Conservation (phyloP, 2,329 filamentous ascomycete genomes). For the Ascomycota sp. region DNA sequence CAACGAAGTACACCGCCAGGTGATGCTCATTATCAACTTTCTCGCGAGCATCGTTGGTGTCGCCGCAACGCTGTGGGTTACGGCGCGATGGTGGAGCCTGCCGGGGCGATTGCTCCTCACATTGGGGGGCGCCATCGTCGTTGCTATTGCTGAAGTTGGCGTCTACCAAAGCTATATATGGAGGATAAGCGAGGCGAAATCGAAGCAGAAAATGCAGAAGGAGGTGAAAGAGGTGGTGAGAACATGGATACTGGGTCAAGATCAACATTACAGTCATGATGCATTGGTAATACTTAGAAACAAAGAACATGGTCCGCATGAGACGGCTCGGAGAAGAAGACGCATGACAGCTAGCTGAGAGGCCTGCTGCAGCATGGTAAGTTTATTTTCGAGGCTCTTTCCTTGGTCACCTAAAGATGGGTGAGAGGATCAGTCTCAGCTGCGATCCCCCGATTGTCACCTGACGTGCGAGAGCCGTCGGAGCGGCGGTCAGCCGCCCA, state of each 20-base stretch:
- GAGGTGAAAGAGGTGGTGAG: constrained; percentile 51
- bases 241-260: constrained; percentile 44
- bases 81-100: constrained; percentile 54
- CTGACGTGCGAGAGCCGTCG: no score
- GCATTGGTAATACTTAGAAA: constrained; percentile 1
- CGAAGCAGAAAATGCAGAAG: constrained; percentile 34
- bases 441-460: no score
- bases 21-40: constrained; percentile 77
- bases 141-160: constrained; percentile 56
- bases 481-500: no score
- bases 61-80: constrained; percentile 59
- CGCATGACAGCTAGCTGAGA: no score
- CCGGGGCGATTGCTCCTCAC: constrained; percentile 50
- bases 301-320: background rate
- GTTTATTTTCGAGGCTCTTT: no score
- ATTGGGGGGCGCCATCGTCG: constrained; percentile 46
- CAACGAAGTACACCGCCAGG: constrained; percentile 57
- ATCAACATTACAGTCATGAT: constrained; percentile 6
- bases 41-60: constrained; percentile 69
- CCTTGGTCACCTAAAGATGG: no score
- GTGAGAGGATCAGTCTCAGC: no score
- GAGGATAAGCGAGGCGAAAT: constrained; percentile 47
- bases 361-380: no score
- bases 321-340: background rate
- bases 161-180: constrained; percentile 60